A percentile compares a stretch with the other conserved stretches of the same genome.
Evolutionary conservation across 2,329 filamentous ascomycete genomes (phyloP).

Genomic region (Talaromyces islandicus): DNA sequence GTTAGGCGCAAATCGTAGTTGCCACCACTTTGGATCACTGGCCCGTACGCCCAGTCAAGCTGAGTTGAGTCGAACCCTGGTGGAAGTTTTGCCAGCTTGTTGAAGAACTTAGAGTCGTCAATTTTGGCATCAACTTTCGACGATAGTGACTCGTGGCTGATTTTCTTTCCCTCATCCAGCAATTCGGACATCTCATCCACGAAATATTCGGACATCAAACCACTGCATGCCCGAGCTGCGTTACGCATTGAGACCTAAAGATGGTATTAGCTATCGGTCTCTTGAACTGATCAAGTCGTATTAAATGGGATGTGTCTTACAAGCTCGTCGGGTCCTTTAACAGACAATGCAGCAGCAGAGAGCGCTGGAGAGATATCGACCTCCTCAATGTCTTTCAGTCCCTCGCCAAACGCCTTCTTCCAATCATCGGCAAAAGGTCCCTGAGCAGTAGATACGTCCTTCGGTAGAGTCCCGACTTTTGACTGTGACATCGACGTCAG

Average conservation of each 20-base stretch:
- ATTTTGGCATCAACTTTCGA: slow-evolving; percentile 86
- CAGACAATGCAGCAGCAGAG: slow-evolving; percentile 74
- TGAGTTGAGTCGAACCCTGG: slow-evolving; percentile 80
- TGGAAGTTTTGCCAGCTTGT: slow-evolving; percentile 72
- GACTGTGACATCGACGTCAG: slow-evolving; percentile 50
- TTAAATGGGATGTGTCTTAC: slow-evolving; percentile 29
- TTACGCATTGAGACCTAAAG: slow-evolving; percentile 80
- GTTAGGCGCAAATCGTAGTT: slow-evolving; percentile 86
- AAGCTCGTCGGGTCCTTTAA: slow-evolving; percentile 93
- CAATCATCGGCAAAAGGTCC: slow-evolving; percentile 95
- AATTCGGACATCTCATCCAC: slow-evolving; percentile 97
- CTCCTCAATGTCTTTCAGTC: slow-evolving; percentile 80
- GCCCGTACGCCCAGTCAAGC: slow-evolving; percentile 89
- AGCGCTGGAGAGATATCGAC: slow-evolving; percentile 79
- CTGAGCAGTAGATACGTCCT: slow-evolving; percentile 63
- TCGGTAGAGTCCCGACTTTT: slow-evolving; percentile 80
- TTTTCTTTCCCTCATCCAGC: slow-evolving; percentile 93
- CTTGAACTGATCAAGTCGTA: neutral
- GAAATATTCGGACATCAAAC: slow-evolving; percentile 92
- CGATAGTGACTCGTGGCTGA: slow-evolving; percentile 81
- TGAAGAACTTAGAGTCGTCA: slow-evolving; percentile 91
- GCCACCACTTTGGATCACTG: slow-evolving; percentile 89
- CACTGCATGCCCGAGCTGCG: slow-evolving; percentile 87
- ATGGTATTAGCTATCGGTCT: neutral
- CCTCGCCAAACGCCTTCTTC: slow-evolving; percentile 73